These are phyloP conservation scores for Plasmodium berghei DNA, from an alignment of 169 alveolate genomes.

Conservation along the genomic window DNA sequence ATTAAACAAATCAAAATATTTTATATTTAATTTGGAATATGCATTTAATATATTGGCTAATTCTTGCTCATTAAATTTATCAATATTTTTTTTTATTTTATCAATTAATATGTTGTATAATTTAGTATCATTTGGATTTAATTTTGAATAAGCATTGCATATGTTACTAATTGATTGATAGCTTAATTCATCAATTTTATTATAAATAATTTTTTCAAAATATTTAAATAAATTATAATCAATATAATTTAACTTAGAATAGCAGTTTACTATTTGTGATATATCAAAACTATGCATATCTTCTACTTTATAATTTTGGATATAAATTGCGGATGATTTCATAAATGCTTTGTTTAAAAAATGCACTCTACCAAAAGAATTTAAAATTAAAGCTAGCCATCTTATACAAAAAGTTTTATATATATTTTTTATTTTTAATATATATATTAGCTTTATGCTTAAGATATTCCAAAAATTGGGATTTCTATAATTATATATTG, in stretches of 20 bases:
- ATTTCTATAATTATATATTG: slow-evolving; percentile 25
- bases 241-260: slow-evolving; percentile 31
- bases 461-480: slow-evolving; percentile 22
- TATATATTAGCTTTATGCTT: slow-evolving; percentile 12
- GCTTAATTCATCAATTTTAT: slow-evolving; percentile 35
- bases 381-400: slow-evolving; percentile 53
- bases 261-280: slow-evolving; percentile 56
- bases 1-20: slow-evolving; percentile 11
- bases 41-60: slow-evolving; percentile 46
- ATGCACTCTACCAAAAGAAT: slow-evolving; percentile 41
- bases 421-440: slow-evolving; percentile 19
- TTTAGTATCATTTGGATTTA: neutral
- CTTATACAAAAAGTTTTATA: slow-evolving; percentile 13
- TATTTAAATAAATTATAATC: slow-evolving; percentile 17
- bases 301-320: slow-evolving; percentile 19
- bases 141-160: slow-evolving; percentile 57
- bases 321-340: slow-evolving; percentile 5
- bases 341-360: slow-evolving; percentile 17
- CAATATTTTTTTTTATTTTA: slow-evolving; percentile 2
- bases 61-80: slow-evolving; percentile 60
- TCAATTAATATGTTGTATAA: neutral
- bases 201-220: slow-evolving; percentile 13
- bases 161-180: slow-evolving; percentile 54
- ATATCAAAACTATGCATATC: slow-evolving; percentile 49
- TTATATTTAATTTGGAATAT: slow-evolving; percentile 19